These are phyloP conservation scores for Ceriops tagal DNA, from an alignment of 345 rosid species.

Conservation along the genomic window DNA sequence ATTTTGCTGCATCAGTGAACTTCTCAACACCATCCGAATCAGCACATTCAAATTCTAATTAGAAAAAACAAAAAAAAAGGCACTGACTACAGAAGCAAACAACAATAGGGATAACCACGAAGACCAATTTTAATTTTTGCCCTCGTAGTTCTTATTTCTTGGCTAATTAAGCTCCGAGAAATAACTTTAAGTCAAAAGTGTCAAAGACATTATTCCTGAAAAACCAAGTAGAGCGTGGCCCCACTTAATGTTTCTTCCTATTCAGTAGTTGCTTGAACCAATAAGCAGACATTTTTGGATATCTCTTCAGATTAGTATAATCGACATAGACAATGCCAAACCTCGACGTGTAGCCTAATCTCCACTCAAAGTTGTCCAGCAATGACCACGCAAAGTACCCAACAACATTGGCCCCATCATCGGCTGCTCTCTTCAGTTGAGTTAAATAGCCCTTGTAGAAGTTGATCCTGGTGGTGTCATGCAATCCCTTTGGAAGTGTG, in stretches of 20 bases:
- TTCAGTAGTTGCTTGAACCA: conserved; percentile 73
- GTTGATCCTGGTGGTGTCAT: conserved; percentile 72
- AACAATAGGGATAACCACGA: no score
- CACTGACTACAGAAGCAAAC: no score
- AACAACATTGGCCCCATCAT: conserved; percentile 72
- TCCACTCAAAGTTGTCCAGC: conserved; percentile 97
- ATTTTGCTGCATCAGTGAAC: no score
- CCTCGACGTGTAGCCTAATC: conserved; percentile 85
- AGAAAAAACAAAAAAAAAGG: no score
- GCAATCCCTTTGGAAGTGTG: conserved; percentile 60
- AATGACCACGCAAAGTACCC: conserved; percentile 97
- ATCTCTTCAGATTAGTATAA: conserved; percentile 59
- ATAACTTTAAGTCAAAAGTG: no score
- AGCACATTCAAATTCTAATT: no score
- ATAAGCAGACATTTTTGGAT: conserved; percentile 88
- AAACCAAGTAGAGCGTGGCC: neutral
- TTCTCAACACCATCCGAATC: no score
- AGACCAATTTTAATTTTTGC: no score
- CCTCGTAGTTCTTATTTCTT: no score
- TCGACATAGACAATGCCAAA: conserved; percentile 92
- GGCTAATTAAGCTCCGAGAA: no score
- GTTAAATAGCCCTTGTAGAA: conserved; percentile 68
- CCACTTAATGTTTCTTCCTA: conserved; percentile 21
- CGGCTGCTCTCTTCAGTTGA: conserved; percentile 76
- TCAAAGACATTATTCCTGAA: no score